Percentiles rank a stretch among this genome's conserved stretches.
These are phyloP conservation scores for Metarhizium album DNA, from an alignment of 2,329 filamentous ascomycete genomes.

Conservation along the genomic window DNA sequence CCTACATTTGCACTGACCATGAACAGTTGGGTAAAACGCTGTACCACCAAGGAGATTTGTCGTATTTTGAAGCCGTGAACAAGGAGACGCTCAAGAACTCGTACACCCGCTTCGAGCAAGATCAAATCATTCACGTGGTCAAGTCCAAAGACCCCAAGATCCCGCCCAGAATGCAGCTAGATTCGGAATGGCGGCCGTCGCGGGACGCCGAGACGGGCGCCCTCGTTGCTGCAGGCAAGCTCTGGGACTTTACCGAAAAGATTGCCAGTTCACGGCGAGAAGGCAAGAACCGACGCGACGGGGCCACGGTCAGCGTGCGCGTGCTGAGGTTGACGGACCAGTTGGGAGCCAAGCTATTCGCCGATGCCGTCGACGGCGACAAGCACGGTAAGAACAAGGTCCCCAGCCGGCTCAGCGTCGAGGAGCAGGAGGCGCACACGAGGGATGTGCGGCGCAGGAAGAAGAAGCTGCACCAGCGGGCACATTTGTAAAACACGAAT, in stretches of 20 bases:
- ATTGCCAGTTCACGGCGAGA: constrained; percentile 77
- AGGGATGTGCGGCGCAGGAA: constrained; percentile 34
- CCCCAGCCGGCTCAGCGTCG: constrained; percentile 34
- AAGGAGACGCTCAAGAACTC: constrained; percentile 95
- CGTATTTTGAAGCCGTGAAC: constrained; percentile 97
- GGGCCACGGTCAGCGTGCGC: constrained; percentile 72
- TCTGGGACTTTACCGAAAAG: constrained; percentile 88
- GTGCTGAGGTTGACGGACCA: constrained; percentile 69
- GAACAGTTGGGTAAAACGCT: constrained; percentile 83
- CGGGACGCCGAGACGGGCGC: constrained; percentile 50
- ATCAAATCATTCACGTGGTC: constrained; percentile 71
- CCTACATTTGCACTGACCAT: neutral
- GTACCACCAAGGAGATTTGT: constrained; percentile 93
- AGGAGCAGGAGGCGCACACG: constrained; percentile 36
- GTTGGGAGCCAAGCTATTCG: constrained; percentile 61
- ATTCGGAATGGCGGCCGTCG: constrained; percentile 62
- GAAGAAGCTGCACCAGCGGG: constrained; percentile 38
- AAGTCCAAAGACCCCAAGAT: constrained; percentile 56
- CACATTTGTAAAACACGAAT: constrained; percentile 31
- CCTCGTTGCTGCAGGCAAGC: constrained; percentile 58
- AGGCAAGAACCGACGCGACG: constrained; percentile 93
- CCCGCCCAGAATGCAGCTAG: constrained; percentile 54
- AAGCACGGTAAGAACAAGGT: constrained; percentile 23
- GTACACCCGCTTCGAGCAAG: constrained; percentile 78
- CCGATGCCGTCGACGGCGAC: constrained; percentile 34